Evolutionary conservation across 345 rosid genomes (phyloP), one percentile per base, ranked within the genome.

Genomic region (Viola odorata): DNA sequence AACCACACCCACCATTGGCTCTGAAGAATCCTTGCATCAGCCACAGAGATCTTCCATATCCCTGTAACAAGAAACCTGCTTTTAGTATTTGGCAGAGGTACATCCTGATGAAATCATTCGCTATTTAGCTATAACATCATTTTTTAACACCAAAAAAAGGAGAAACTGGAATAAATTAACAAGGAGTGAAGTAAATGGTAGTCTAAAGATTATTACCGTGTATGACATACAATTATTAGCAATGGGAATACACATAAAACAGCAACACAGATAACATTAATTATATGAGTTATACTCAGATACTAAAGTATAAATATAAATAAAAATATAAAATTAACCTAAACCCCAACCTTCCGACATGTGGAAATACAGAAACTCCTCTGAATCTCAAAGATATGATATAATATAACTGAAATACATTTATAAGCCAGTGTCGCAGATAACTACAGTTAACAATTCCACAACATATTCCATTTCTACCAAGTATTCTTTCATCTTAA

Each of bases 1-100:
- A 91, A 12, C 98, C 98, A 63, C 98, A 88, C 64, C 96, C 91
- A 52, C 98, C 96, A 57, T 91, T 91, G 49, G 86, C 91, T 77
- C 70, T 85, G 75, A 85, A 91, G 96, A 91, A 88, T 61, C 96
- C 98, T 13, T 86, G 96, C 98, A 91, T 89, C 79, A 83, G 53
- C 95, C 96, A 85, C 36, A 91, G 74, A 63, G 90, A 86, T 78
- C 91, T 82, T 67, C 95, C 98, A 61, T 78, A 39, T 51, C 98
- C 96, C 96, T 91, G 73, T 55, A 66, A 47, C 32, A 41, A 55
- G 53, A 70, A 17, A 60, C 41, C 41, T 4, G 37, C 45, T 41
- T 49, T 60, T 23, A 60, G 60, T 5, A 52, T 54, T 13, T 63
- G 16, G 57, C 4, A 0, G 17, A 44, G 37, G 41, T 12, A 44